Evolutionary conservation across 306 rosid species (phyloP).

Genomic region (Cicer judaicum): DNA sequence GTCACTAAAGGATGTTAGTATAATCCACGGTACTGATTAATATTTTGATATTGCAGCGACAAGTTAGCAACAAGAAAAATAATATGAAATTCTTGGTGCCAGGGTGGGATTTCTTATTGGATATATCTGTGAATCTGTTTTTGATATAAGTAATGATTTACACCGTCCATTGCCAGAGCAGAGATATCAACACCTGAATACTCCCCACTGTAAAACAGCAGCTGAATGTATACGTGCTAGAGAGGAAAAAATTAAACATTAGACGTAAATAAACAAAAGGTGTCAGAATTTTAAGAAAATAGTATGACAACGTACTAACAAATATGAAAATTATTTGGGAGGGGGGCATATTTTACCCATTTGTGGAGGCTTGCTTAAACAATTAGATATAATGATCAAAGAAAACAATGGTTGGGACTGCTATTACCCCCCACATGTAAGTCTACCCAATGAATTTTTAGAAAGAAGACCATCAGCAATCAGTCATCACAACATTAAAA

Average conservation of each 20-base stretch:
- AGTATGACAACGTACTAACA: slow-evolving; percentile 35
- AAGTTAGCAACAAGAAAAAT: too few relatives aligned
- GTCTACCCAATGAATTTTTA: not conserved
- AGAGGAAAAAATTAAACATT: slow-evolving; percentile 58
- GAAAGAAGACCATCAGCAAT: slow-evolving; percentile 17
- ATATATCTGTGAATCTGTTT: too few relatives aligned
- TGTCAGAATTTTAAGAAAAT: slow-evolving; percentile 38
- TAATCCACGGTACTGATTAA: too few relatives aligned
- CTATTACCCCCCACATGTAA: slow-evolving; percentile 3
- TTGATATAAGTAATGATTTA: slow-evolving; percentile 53
- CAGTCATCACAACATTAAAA: slow-evolving; percentile 15
- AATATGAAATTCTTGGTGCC: too few relatives aligned
- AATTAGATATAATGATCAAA: slow-evolving; percentile 3
- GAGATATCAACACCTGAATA: slow-evolving; percentile 95
- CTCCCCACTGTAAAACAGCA: slow-evolving; percentile 99
- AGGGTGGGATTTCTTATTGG: too few relatives aligned
- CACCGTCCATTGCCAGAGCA: slow-evolving; percentile 83
- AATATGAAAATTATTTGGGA: not conserved
- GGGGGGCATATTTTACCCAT: slow-evolving; percentile 17
- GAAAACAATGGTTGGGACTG: slow-evolving; percentile 1
- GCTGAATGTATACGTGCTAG: slow-evolving; percentile 98
- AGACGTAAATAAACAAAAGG: slow-evolving; percentile 50
- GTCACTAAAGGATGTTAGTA: too few relatives aligned
- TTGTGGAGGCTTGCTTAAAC: slow-evolving; percentile 4
- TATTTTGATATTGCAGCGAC: too few relatives aligned